Evolutionary conservation across 192 early-diverging fungal genomes (phyloP).

Genomic region (Linnemannia schmuckeri): DNA sequence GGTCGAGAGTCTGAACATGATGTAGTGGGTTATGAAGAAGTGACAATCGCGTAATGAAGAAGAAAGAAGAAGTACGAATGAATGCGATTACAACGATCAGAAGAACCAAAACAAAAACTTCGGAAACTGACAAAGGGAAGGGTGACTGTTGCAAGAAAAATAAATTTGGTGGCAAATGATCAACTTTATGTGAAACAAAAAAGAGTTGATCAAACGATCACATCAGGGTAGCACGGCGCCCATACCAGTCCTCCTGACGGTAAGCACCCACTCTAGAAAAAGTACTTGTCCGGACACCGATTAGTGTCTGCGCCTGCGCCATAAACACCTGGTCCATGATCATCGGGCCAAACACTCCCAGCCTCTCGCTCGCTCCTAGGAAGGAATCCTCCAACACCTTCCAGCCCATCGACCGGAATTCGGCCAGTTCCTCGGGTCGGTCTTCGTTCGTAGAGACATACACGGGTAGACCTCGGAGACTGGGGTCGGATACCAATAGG

Average conservation of each 20-base stretch:
- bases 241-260: conserved; percentile 42
- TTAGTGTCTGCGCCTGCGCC: conserved; percentile 25
- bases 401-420: conserved; percentile 46
- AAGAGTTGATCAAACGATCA: neutral
- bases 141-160: neutral
- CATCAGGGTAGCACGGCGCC: conserved; percentile 31
- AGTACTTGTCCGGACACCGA: conserved; percentile 33
- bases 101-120: neutral
- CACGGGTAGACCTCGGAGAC: conserved; percentile 28
- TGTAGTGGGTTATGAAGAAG: neutral
- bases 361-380: conserved; percentile 2
- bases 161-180: neutral
- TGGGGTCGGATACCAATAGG: neutral
- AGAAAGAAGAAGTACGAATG: neutral
- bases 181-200: neutral
- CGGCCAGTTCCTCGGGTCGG: conserved; percentile 18
- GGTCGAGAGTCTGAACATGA: neutral
- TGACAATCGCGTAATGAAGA: too few species aligned
- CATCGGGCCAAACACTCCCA: conserved; percentile 27
- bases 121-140: neutral
- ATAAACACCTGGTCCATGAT: conserved; percentile 52
- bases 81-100: neutral
- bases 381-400: conserved; percentile 31
- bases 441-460: conserved; percentile 43
- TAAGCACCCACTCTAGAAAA: conserved; percentile 27